Conservation (phyloP, 768 basidiomycete genomes). For the Filobasidium floriforme region DNA sequence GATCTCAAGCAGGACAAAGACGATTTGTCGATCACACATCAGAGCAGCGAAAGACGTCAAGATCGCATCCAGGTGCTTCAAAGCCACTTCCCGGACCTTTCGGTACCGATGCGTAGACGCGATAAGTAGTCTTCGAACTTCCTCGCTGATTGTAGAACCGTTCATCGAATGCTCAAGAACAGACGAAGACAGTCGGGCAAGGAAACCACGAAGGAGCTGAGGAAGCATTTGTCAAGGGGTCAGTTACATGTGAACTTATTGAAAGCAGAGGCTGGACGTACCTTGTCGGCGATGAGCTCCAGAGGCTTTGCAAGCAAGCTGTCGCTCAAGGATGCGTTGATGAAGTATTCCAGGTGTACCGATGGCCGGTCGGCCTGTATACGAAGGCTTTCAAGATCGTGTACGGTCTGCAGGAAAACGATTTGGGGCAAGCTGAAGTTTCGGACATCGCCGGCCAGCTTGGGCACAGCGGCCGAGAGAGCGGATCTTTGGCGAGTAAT, state of each 20-base stretch:
- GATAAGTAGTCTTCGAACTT: constrained; percentile 68
- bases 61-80: constrained; percentile 72
- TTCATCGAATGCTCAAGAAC: constrained; percentile 76
- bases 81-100: constrained; percentile 72
- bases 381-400: constrained; percentile 81
- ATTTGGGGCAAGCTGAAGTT: constrained; percentile 71
- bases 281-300: constrained; percentile 80
- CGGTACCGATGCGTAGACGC: constrained; percentile 72
- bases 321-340: constrained; percentile 73
- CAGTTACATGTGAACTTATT: background rate
- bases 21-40: constrained; percentile 79
- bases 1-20: constrained; percentile 82
- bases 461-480: constrained; percentile 56
- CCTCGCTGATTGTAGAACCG: constrained; percentile 54
- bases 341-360: constrained; percentile 75
- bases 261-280: constrained; percentile 33
- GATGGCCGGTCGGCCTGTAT: constrained; percentile 71
- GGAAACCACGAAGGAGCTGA: constrained; percentile 71
- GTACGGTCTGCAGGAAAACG: constrained; percentile 74
- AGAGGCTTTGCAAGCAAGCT: constrained; percentile 67
- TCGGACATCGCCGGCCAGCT: constrained; percentile 62
- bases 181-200: constrained; percentile 62
- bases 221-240: background rate
- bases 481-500: constrained; percentile 7
- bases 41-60: constrained; percentile 88